A percentile compares a stretch with the other conserved stretches of the same genome.
phyloP scores from a whole-genome alignment of 2,329 filamentous ascomycete genomes.

The Penicillium italicum region DNA sequence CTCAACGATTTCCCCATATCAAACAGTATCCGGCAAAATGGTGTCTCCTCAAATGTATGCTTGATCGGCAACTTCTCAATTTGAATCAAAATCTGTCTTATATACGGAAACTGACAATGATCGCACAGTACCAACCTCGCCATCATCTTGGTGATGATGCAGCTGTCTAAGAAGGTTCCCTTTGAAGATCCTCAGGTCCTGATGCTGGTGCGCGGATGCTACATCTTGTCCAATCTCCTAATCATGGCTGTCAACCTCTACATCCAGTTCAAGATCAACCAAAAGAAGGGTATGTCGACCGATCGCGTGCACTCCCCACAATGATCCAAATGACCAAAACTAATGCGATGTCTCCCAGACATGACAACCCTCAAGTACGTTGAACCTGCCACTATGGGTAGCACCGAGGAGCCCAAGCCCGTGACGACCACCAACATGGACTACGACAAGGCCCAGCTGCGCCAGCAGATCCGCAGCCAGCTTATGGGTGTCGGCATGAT shows the following conservation, averaged over 20 bases:
- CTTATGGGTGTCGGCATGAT: conserved; percentile 98
- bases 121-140: conserved; percentile 74
- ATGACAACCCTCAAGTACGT: conserved; percentile 98
- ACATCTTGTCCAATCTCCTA: conserved; percentile 71
- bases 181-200: conserved; percentile 82
- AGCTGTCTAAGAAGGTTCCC: conserved; percentile 91
- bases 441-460: conserved; percentile 86
- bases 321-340: not conserved
- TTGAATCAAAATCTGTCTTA: not conserved
- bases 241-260: conserved; percentile 83
- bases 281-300: conserved; percentile 79
- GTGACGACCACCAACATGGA: conserved; percentile 95
- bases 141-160: conserved; percentile 98
- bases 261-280: conserved; percentile 79
- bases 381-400: conserved; percentile 90
- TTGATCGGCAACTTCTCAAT: not conserved
- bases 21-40: conserved; percentile 49
- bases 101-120: conserved; percentile 8
- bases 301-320: not conserved
- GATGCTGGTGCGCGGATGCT: conserved; percentile 60
- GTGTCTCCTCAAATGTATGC: conserved; percentile 65
- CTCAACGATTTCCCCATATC: conserved; percentile 11
- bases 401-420: conserved; percentile 88
- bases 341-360: conserved; percentile 53
- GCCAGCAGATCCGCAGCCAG: conserved; percentile 80